phyloP scores from a whole-genome alignment of 768 basidiomycete genomes.

The Amanita phalloides region DNA sequence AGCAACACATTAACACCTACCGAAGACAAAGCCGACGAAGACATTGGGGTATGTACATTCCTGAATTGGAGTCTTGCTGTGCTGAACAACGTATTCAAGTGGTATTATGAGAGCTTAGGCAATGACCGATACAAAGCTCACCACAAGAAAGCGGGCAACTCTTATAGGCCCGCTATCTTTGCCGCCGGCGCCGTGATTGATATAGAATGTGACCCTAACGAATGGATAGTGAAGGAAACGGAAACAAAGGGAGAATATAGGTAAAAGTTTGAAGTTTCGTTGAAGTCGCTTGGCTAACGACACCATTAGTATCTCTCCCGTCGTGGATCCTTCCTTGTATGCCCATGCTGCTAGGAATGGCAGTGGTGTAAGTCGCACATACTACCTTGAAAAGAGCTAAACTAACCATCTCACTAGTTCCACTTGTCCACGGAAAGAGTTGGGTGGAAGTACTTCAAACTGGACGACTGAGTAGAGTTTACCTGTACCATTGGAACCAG shows the following conservation, averaged over 20 bases:
- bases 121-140: not conserved
- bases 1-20: not conserved
- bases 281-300: not conserved
- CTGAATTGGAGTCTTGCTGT: not conserved
- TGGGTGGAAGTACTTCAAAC: not conserved
- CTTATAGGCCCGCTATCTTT: not conserved
- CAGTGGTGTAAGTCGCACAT: not conserved
- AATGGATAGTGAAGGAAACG: not conserved
- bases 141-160: not conserved
- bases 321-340: not conserved
- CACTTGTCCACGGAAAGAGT: not conserved
- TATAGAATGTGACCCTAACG: not conserved
- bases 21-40: not conserved
- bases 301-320: not conserved
- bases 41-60: not conserved
- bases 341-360: not conserved
- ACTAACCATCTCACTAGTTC: not conserved
- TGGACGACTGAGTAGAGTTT: not conserved
- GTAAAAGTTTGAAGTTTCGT: not conserved
- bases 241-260: not conserved
- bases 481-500: not conserved
- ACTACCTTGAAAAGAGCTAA: no score
- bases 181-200: not conserved
- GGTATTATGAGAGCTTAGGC: not conserved
- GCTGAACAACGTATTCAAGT: not conserved